Evolutionary conservation across 2,329 filamentous ascomycete genomes (phyloP).

Genomic region (Lasiodiplodia sp.): DNA sequence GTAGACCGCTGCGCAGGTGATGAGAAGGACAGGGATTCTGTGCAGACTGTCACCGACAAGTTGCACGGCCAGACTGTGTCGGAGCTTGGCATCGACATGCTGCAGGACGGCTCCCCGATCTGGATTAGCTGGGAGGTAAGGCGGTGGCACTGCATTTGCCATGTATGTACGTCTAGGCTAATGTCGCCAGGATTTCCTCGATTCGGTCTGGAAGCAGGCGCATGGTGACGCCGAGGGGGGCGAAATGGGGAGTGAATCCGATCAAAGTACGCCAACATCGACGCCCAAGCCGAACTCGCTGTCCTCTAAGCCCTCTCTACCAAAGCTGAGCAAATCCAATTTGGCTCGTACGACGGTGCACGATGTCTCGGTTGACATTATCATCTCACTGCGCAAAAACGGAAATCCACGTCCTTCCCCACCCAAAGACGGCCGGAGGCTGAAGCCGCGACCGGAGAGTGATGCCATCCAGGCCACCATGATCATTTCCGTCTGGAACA

Average conservation of each 20-base stretch:
- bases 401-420: neutral
- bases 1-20: slow-evolving; percentile 54
- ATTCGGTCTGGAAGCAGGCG: slow-evolving; percentile 51
- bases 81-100: slow-evolving; percentile 75
- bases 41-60: slow-evolving; percentile 61
- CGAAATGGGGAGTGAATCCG: slow-evolving; percentile 8
- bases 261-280: slow-evolving; percentile 27
- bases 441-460: slow-evolving; percentile 1
- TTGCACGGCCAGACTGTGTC: slow-evolving; percentile 71
- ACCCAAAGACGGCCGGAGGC: slow-evolving; percentile 35
- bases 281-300: slow-evolving; percentile 29
- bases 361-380: slow-evolving; percentile 72
- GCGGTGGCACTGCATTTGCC: slow-evolving; percentile 10
- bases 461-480: slow-evolving; percentile 69
- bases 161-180: slow-evolving; percentile 8
- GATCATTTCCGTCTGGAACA: slow-evolving; percentile 79
- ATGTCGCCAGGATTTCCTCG: slow-evolving; percentile 48
- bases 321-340: slow-evolving; percentile 44
- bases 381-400: slow-evolving; percentile 60
- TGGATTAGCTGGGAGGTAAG: slow-evolving; percentile 59
- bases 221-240: slow-evolving; percentile 24
- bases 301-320: slow-evolving; percentile 32
- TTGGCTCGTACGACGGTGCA: slow-evolving; percentile 54
- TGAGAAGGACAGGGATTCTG: slow-evolving; percentile 48
- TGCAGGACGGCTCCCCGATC: slow-evolving; percentile 68